phyloP scores from a whole-genome alignment of 192 early-diverging fungal genomes.

The Umbelopsis sp. region DNA sequence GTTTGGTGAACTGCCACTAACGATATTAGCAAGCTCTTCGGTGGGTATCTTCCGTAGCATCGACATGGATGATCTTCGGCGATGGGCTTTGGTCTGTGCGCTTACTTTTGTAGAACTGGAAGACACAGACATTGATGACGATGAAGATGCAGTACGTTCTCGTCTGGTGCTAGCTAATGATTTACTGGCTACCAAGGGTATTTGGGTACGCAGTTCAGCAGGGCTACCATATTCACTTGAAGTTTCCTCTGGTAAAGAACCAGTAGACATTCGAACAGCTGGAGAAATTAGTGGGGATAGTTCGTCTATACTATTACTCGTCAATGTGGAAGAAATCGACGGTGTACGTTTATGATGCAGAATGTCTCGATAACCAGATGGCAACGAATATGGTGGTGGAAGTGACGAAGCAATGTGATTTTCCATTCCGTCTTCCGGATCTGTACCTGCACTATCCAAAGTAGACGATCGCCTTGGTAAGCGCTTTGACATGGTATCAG shows the following conservation, averaged over 20 bases:
- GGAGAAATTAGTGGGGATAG: neutral
- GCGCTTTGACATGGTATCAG: constrained; percentile 3
- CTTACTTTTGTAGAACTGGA: neutral
- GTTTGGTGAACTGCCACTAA: constrained; percentile 35
- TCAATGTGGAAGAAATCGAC: constrained; percentile 33
- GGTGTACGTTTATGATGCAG: constrained; percentile 25
- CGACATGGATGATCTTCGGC: constrained; percentile 41
- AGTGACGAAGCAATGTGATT: constrained; percentile 1
- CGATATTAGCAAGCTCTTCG: constrained; percentile 41
- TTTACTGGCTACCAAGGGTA: neutral
- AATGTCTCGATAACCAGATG: constrained; percentile 3
- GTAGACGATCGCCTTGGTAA: constrained; percentile 1
- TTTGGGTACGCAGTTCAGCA: neutral
- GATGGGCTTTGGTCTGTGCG: constrained; percentile 15
- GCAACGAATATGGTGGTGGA: constrained; percentile 13
- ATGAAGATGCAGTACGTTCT: constrained; percentile 21
- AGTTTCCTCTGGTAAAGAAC: neutral
- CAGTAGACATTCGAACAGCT: neutral
- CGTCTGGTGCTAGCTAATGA: constrained; percentile 16
- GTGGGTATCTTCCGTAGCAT: constrained; percentile 42
- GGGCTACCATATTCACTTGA: neutral
- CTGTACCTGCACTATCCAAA: neutral
- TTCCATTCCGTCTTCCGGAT: neutral
- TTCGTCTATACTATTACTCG: constrained; percentile 21
- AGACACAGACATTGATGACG: constrained; percentile 3